Base-by-base conservation (phyloP, 257 asterid species). In the Gynochthodes officinalis region DNA sequence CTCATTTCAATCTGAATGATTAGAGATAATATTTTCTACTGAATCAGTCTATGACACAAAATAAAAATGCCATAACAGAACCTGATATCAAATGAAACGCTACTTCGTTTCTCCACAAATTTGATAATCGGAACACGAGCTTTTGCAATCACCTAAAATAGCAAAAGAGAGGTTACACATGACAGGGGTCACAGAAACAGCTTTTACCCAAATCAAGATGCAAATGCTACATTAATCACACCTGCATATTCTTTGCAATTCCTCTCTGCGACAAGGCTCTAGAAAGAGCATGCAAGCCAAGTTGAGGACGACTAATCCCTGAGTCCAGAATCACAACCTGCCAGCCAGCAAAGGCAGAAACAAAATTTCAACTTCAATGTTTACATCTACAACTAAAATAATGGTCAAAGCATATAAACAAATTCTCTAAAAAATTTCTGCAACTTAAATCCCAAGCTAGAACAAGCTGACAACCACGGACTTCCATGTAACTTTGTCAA, bases 51-150 rank as follows among this genome's bases (percentile, higher is more conserved):
- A 44, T 23, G 30, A 27, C 0, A 8, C 30, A 18, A 9, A 67
- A 53, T 8, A 73, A 62, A 23, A 68, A 69, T 61, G 32, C 4
- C 2, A 44, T 16, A 50, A 39, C 63, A 58, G n/a, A 67, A 92
- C 98, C 98, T 95, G 79, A 95, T 67, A 77, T 95, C 99, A 77
- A 95, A 95, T 52, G 97, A 75, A 64, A 92, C 37, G 53, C 92
- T 88, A 78, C 98, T 92, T 83, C 73, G 82, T 86, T 90, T 95
- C 90, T 95, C 99, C 78, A 92, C 90, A 86, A 95, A 92, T 74
- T 95, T 95, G 75, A 95, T 83, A 75, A 95, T 95, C 7, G 99
- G 99, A 44, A 95, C 91, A 61, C 98, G 96, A 52, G 99, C 99
- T 88, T 80, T 95, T 64, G 96, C 92, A 76, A 95, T 92, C 67